phyloP scores from a whole-genome alignment of 768 basidiomycete species.

The Rhizopogon salebrosus region DNA sequence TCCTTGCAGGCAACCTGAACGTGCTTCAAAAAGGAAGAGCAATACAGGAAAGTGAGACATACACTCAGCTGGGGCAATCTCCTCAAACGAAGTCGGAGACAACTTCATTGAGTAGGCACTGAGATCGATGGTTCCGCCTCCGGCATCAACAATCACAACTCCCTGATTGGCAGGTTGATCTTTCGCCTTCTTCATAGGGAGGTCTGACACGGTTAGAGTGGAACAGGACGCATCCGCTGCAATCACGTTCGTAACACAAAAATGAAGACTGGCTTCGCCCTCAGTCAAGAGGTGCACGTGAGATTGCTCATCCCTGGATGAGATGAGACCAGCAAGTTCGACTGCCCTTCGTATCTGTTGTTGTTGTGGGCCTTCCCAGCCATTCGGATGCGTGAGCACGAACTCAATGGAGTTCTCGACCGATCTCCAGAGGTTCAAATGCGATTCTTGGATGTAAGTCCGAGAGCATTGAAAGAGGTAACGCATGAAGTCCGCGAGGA shows the following conservation, averaged over 20 bases:
- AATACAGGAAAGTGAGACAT: not conserved
- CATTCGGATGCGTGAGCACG: constrained; percentile 26
- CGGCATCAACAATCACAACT: constrained; percentile 43
- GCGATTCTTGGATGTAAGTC: constrained; percentile 16
- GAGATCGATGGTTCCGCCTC: constrained; percentile 34
- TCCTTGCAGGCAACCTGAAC: constrained; percentile 32
- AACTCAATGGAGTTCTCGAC: constrained; percentile 16
- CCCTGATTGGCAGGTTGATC: constrained; percentile 24
- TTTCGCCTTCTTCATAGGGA: not conserved
- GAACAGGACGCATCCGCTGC: constrained; percentile 22
- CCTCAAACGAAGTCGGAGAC: constrained; percentile 23
- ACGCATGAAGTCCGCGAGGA: constrained; percentile 22
- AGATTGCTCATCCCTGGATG: constrained; percentile 3
- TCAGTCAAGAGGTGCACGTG: constrained; percentile 23
- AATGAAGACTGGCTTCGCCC: constrained; percentile 23
- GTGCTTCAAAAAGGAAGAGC: not conserved
- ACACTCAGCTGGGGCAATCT: constrained; percentile 30
- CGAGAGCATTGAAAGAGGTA: constrained; percentile 22
- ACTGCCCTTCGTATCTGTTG: constrained; percentile 23
- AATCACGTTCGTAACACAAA: constrained; percentile 40
- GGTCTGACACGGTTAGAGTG: constrained; percentile 1
- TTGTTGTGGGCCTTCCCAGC: constrained; percentile 29
- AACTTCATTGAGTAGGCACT: constrained; percentile 30
- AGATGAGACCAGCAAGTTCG: constrained; percentile 17
- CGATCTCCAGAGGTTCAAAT: constrained; percentile 26